A percentile compares a stretch with the other conserved stretches of the same genome.
Conservation (phyloP, 2,329 filamentous ascomycete species). For the Aspergillus arachidicola region DNA sequence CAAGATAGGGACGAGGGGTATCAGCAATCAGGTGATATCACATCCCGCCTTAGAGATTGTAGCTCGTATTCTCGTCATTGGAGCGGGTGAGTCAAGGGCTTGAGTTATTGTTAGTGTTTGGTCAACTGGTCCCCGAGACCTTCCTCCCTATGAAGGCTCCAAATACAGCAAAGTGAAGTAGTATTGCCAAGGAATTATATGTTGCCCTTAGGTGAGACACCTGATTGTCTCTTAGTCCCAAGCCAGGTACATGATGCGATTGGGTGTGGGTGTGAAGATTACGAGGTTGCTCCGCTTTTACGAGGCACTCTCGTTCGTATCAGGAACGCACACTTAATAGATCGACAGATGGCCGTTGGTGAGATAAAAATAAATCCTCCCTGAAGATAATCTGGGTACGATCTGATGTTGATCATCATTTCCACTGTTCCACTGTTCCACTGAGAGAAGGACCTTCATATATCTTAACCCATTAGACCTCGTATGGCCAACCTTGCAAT, state of each 20-base stretch:
- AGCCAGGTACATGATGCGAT: background rate
- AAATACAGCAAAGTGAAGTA: background rate
- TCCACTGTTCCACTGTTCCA: background rate
- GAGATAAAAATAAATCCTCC: background rate
- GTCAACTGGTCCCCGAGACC: background rate
- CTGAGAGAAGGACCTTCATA: background rate
- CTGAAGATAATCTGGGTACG: background rate
- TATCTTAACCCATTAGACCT: background rate
- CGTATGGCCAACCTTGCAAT: background rate
- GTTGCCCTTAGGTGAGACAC: background rate
- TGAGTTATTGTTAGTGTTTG: background rate
- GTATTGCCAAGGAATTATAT: background rate
- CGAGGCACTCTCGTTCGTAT: background rate
- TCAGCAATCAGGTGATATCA: background rate
- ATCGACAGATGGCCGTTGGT: background rate
- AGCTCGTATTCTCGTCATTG: background rate
- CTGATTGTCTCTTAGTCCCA: background rate
- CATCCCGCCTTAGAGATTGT: background rate
- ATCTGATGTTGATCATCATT: constrained; percentile 2
- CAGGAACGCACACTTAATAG: background rate
- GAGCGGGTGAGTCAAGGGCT: background rate
- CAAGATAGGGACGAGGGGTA: background rate
- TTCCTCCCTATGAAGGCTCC: background rate
- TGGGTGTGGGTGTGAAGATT: background rate
- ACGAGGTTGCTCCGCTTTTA: constrained; percentile 1